These are phyloP conservation scores for Eutrema salsugineum DNA, from an alignment of 441 rosid species.

Conservation along the genomic window DNA sequence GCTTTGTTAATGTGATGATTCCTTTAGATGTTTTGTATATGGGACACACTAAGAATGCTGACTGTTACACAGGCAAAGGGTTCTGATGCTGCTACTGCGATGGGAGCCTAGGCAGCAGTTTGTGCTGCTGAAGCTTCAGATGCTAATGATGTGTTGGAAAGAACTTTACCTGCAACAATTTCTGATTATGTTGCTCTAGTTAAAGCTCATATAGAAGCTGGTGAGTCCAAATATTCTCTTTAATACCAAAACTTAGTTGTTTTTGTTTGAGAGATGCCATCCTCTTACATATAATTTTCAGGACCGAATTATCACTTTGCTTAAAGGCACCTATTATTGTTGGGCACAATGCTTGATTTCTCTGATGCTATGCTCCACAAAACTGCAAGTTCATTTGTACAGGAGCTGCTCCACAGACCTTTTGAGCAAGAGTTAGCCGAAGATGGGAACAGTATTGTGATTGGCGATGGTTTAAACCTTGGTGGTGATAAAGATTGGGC, in stretches of 20 bases:
- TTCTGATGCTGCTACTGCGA: constrained; percentile 83
- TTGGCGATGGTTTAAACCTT: constrained; percentile 92
- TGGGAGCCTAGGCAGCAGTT: constrained; percentile 89
- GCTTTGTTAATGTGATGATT: too few species aligned
- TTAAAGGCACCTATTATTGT: constrained; percentile 81
- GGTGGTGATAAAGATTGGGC: constrained; percentile 98
- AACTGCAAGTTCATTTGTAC: constrained; percentile 73
- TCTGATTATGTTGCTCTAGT: constrained; percentile 80
- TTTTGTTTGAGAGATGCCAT: constrained; percentile 6
- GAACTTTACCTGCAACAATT: constrained; percentile 79
- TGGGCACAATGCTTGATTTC: constrained; percentile 80
- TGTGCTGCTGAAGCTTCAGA: constrained; percentile 98
- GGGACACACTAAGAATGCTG: neutral
- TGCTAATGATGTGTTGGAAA: constrained; percentile 78
- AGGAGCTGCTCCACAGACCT: constrained; percentile 65
- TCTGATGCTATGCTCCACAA: constrained; percentile 67
- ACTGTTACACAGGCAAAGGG: constrained; percentile 70
- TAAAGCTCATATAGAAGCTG: constrained; percentile 89
- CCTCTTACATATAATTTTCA: constrained; percentile 41
- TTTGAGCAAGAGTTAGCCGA: constrained; percentile 81
- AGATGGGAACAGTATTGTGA: constrained; percentile 68
- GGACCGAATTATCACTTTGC: constrained; percentile 81
- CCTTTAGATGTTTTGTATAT: neutral
- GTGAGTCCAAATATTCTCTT: constrained; percentile 39
- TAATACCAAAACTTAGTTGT: constrained; percentile 5